Conservation (phyloP, 805 yeast species). For the Lipomyces starkeyi region DNA sequence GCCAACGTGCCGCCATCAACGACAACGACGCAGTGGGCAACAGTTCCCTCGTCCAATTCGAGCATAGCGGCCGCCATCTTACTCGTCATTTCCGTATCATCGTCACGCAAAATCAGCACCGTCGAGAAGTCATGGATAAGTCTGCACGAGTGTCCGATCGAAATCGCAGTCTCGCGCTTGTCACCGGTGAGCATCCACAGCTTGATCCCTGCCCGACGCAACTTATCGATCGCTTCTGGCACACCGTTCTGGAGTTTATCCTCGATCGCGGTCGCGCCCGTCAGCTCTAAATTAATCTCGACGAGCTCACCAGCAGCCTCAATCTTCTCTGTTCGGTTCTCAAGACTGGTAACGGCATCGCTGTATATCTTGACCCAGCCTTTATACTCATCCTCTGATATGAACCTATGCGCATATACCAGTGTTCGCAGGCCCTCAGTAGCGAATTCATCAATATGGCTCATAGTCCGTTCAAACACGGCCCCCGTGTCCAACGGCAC, state of each 20-base stretch:
- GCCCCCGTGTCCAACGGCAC: slow-evolving; percentile 74
- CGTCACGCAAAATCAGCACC: slow-evolving; percentile 67
- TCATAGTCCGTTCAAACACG: slow-evolving; percentile 79
- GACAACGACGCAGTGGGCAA: slow-evolving; percentile 94
- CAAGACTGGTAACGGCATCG: slow-evolving; percentile 77
- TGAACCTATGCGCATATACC: slow-evolving; percentile 78
- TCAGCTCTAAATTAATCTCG: slow-evolving; percentile 69
- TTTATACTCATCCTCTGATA: slow-evolving; percentile 62
- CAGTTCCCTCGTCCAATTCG: slow-evolving; percentile 71
- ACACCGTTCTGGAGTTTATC: slow-evolving; percentile 98
- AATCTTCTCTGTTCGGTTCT: slow-evolving; percentile 66
- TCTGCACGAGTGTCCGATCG: slow-evolving; percentile 93
- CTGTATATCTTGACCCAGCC: slow-evolving; percentile 71
- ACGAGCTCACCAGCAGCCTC: slow-evolving; percentile 74
- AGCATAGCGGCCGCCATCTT: slow-evolving; percentile 75
- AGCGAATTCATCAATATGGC: slow-evolving; percentile 91
- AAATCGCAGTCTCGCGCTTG: slow-evolving; percentile 96
- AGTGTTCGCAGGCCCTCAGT: slow-evolving; percentile 94
- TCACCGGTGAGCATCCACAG: slow-evolving; percentile 99
- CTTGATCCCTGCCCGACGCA: slow-evolving; percentile 90
- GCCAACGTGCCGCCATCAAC: slow-evolving; percentile 90
- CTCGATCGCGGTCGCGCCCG: slow-evolving; percentile 97
- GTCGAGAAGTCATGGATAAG: slow-evolving; percentile 92
- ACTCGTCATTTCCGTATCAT: slow-evolving; percentile 63
- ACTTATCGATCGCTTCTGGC: slow-evolving; percentile 88